Evolutionary conservation across 2,329 filamentous ascomycete species (phyloP).

Genomic region (Davidsoniella neocaledoniae): DNA sequence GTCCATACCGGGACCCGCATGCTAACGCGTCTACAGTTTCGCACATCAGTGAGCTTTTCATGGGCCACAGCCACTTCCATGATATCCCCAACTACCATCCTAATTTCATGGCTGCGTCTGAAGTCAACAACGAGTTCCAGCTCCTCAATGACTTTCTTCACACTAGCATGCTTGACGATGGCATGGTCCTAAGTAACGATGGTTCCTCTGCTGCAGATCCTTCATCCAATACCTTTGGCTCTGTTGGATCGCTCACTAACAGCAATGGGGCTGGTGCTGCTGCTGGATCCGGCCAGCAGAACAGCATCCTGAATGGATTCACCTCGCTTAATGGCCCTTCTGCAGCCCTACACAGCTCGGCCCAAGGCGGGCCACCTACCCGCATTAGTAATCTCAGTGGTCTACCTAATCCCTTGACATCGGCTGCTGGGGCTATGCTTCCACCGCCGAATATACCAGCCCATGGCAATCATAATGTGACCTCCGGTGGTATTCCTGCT

Average conservation of each 20-base stretch:
- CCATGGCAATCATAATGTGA: background rate
- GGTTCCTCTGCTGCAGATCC: conserved; percentile 16
- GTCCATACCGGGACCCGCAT: background rate
- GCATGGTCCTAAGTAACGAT: conserved; percentile 21
- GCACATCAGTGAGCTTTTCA: conserved; percentile 28
- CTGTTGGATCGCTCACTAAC: background rate
- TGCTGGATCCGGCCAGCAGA: background rate
- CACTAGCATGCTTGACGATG: conserved; percentile 77
- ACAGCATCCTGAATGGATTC: conserved; percentile 5
- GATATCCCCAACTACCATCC: conserved; percentile 90
- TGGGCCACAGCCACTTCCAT: conserved; percentile 67
- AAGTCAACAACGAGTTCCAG: conserved; percentile 94
- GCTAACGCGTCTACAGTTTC: background rate
- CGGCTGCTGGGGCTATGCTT: background rate
- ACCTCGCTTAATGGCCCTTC: background rate
- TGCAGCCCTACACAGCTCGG: background rate
- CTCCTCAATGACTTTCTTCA: conserved; percentile 92
- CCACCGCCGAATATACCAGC: background rate
- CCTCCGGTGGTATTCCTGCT: conserved; percentile 7
- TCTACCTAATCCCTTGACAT: background rate
- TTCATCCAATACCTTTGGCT: conserved; percentile 14
- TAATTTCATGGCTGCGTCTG: conserved; percentile 82
- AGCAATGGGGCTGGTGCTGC: background rate
- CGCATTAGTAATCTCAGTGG: background rate
- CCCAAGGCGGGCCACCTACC: background rate